These are phyloP conservation scores for Fusarium nisikadoi DNA, from an alignment of 2,329 filamentous ascomycete species.

Conservation along the genomic window DNA sequence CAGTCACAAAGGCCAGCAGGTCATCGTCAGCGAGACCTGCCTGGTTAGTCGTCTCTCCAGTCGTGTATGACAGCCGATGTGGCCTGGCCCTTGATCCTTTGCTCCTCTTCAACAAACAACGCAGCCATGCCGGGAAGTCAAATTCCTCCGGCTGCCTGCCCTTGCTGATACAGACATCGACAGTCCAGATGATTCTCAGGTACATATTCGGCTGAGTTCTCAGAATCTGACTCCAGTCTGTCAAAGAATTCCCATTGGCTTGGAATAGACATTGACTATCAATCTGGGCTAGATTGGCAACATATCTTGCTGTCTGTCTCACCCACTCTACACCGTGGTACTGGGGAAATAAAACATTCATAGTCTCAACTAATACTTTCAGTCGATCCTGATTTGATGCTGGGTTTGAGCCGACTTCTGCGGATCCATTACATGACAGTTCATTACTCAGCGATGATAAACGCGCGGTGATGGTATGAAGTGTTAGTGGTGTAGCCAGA, in stretches of 20 bases:
- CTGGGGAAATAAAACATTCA: not conserved
- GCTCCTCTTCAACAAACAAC: not conserved
- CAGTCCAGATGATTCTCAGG: not conserved
- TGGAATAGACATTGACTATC: not conserved
- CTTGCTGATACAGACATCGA: not conserved
- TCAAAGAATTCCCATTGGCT: not conserved
- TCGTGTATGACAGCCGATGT: accelerated
- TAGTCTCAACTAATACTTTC: not conserved
- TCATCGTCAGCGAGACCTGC: not conserved
- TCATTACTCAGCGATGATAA: not conserved
- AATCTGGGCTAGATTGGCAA: not conserved
- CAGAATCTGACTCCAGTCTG: not conserved
- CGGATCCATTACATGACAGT: not conserved
- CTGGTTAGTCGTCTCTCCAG: not conserved
- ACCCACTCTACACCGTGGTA: not conserved
- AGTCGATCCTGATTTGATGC: not conserved
- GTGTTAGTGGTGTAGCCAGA: not conserved
- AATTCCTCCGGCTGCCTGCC: not conserved
- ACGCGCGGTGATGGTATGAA: not conserved
- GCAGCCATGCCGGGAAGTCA: not conserved
- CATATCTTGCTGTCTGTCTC: not conserved
- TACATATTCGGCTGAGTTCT: not conserved
- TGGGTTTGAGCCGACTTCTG: not conserved
- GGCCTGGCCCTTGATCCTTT: not conserved
- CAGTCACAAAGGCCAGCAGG: not conserved